Base-by-base conservation (phyloP, 2,329 filamentous ascomycete species). In the Microsporum audouinii region DNA sequence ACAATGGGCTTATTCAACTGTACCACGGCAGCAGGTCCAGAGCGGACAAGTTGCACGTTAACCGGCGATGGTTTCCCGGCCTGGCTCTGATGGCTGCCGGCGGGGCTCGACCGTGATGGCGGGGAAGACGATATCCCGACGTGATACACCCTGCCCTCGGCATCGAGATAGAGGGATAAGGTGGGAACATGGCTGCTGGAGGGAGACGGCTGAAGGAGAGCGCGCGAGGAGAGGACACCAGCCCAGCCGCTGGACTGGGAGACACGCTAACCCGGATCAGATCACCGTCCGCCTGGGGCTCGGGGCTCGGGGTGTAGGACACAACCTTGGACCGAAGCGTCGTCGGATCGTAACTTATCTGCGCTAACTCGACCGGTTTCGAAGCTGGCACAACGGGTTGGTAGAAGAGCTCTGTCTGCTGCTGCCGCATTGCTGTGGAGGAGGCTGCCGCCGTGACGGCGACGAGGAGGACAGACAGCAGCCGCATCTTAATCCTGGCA, bases 211-310 rank as follows among this genome's bases (percentile, higher is more conserved):
- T 55, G 31, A n/a, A 55, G 31, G 23, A 55, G 10, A 10, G 71
- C 70, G 27, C 70, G 60, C 4, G 75, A 75, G 6, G 74, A 71
- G 14, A 78, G 66, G 39, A 72, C 74, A 5, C 75, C 74, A 6
- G 72, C 69, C 74, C 74, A 76, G 68, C 49, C 74, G 71, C 58
- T 70, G 73, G 39, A 71, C 23, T 65, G 65, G 43, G 82, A 66
- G 76, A 79, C 38, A 82, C 77, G 62, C 80, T 81, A 5, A 84
- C 73, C 43, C 80, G 78, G 53, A 82, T 72, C 65, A 84, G 79
- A 68, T 78, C 76, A 60, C 78, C 73, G 66, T 62, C 33, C 39
- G 29, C 17, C 53, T 39, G 29, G 27, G 1, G 65, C 33, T 36
- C 23, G 45, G 27, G 23, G 23, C 5, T 53, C 63, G 5, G 75